Evolutionary conservation across 306 rosid species (phyloP), one percentile per base, ranked within the genome.

Genomic region (Pachyrhizus erosus): DNA sequence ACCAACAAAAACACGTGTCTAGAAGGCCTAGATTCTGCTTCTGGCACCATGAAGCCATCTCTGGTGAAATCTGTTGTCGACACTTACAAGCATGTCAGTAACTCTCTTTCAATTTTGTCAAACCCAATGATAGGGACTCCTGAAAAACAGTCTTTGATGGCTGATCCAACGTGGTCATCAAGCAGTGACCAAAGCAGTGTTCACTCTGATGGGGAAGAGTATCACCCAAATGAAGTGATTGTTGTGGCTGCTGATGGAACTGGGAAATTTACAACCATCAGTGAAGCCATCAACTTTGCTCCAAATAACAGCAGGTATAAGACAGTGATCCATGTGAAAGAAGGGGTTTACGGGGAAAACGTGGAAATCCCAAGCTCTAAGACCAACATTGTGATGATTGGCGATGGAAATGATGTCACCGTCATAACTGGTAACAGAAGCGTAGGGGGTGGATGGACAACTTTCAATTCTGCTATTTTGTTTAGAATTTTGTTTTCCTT

Each of bases 401-500:
- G 98, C 62, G 97, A 94, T 82, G 97, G 98, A 75, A 90, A 89
- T 31, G 89, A 87, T 79, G 82, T 68, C 77, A 94, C 98, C 73
- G 3, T 90, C 88, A 84, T 94, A 18, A 88, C 90, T 29, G 93
- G 92, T 8, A 60, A 67, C 79, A 89, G 95, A 75, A 91, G 90
- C 51, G 74, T 43, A 0, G 86, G 0, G 40, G 89, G 84, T 76
- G 88, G 86, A 1, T 92, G 97, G 94, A 89, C 93, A 86, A 84
- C 92, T 70, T 93, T 84, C 92, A 83, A 93, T 61, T 93, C 98
- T 86, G 97, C 95, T n/a, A n/a, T n/a, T n/a, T n/a, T n/a, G n/a
- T n/a, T n/a, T n/a, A n/a, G n/a, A n/a, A n/a, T n/a, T n/a, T n/a
- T n/a, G n/a, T n/a, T n/a, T n/a, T n/a, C n/a, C n/a, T n/a, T n/a